Percentiles rank a stretch among this genome's conserved stretches.
These are phyloP conservation scores for Jimgerdemannia flammicorona DNA, from an alignment of 192 early-diverging fungal species.

Conservation along the genomic window DNA sequence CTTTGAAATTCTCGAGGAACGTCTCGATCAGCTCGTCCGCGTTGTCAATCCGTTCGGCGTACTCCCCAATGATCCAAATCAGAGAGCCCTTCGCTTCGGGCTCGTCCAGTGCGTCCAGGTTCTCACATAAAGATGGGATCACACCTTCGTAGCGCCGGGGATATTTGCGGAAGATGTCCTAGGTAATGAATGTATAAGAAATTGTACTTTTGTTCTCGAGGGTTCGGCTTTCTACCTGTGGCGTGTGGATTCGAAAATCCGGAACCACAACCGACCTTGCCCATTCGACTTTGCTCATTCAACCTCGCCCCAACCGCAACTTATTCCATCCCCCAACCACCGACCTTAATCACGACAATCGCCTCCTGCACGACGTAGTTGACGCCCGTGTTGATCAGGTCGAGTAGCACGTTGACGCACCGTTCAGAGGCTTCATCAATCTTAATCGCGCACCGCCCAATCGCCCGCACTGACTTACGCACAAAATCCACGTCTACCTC, in stretches of 20 bases:
- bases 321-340: neutral
- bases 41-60: slow-evolving; percentile 87
- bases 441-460: slow-evolving; percentile 91
- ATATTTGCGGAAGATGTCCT: slow-evolving; percentile 95
- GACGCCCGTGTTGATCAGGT: slow-evolving; percentile 86
- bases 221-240: neutral
- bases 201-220: no score
- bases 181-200: neutral
- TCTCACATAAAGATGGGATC: slow-evolving; percentile 85
- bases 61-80: slow-evolving; percentile 97
- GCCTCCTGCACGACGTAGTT: slow-evolving; percentile 92
- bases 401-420: slow-evolving; percentile 82
- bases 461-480: slow-evolving; percentile 81
- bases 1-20: slow-evolving; percentile 83
- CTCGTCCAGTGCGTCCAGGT: slow-evolving; percentile 85
- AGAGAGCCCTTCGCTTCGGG: slow-evolving; percentile 87
- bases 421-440: slow-evolving; percentile 83
- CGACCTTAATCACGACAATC: slow-evolving; percentile 85
- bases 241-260: no score
- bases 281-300: no score
- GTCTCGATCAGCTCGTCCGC: slow-evolving; percentile 70
- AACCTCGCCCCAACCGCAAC: no score
- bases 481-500: slow-evolving; percentile 99
- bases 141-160: slow-evolving; percentile 83
- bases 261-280: no score